These are phyloP conservation scores for Gypsophila paniculata DNA, from an alignment of 179 eudicot genomes.

Conservation along the genomic window DNA sequence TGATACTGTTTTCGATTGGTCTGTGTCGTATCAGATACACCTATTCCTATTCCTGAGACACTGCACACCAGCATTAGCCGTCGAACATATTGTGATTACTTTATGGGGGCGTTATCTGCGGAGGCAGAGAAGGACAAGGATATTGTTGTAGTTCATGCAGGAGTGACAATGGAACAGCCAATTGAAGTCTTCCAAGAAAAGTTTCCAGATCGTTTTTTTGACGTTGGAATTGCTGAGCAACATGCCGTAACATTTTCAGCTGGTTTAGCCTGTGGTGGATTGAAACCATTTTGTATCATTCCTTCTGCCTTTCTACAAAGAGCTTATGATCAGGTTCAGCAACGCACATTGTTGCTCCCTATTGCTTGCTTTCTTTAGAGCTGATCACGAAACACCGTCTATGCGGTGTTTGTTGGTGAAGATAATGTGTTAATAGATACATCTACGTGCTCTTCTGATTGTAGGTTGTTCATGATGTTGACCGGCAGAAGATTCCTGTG, in stretches of 20 bases:
- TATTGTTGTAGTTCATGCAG: slow-evolving; percentile 76
- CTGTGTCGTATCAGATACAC: slow-evolving; percentile 34
- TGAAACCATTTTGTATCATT: slow-evolving; percentile 83
- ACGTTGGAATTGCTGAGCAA: slow-evolving; percentile 92
- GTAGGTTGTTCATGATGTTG: slow-evolving; percentile 85
- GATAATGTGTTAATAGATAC: not conserved
- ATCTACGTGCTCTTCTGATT: slow-evolving; percentile 8
- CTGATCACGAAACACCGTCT: not conserved
- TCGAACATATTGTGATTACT: slow-evolving; percentile 61
- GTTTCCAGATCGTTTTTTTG: slow-evolving; percentile 70
- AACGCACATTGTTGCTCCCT: not conserved
- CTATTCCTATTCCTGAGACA: slow-evolving; percentile 23
- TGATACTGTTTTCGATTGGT: not conserved
- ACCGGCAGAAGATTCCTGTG: slow-evolving; percentile 74
- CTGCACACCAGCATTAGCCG: slow-evolving; percentile 28
- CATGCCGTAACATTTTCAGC: slow-evolving; percentile 91
- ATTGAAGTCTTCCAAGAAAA: slow-evolving; percentile 47
- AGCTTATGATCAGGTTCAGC: slow-evolving; percentile 80
- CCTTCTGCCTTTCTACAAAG: slow-evolving; percentile 84
- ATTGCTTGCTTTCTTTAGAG: slow-evolving; percentile 4
- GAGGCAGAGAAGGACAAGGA: slow-evolving; percentile 72
- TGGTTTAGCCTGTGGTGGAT: slow-evolving; percentile 85
- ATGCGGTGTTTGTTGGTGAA: not conserved
- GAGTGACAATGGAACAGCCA: slow-evolving; percentile 63
- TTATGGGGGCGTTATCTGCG: slow-evolving; percentile 52